A percentile compares a stretch with the other conserved stretches of the same genome.
Conservation (phyloP, 2,329 filamentous ascomycete species). For the Colletotrichum orbiculare region DNA sequence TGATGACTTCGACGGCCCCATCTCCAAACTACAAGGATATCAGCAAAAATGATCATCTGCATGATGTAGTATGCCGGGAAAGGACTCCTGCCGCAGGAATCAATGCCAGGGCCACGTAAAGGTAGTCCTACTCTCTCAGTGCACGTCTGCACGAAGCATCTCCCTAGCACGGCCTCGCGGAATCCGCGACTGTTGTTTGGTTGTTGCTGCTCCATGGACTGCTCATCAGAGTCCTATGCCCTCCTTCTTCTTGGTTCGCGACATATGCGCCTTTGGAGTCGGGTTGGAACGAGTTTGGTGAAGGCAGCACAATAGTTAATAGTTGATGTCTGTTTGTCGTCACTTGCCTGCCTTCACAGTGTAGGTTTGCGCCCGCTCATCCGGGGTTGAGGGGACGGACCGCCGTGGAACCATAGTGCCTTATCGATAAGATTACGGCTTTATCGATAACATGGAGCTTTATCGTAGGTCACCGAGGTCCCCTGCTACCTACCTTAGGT, state of each 20-base stretch:
- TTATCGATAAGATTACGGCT: conserved; percentile 23
- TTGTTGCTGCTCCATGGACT: conserved; percentile 33
- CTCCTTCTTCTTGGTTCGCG: conserved; percentile 30
- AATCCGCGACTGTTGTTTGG: conserved; percentile 33
- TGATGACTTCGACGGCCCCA: conserved; percentile 46
- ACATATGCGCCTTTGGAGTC: conserved; percentile 27
- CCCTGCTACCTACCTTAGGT: too few relatives aligned
- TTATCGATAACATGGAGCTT: background rate
- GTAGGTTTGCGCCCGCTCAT: background rate
- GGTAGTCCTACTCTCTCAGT: conserved; percentile 46
- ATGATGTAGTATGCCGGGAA: background rate
- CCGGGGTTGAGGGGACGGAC: conserved; percentile 22
- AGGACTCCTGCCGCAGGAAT: background rate
- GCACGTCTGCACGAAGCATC: conserved; percentile 51
- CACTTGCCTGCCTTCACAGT: conserved; percentile 3
- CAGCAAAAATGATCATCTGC: background rate
- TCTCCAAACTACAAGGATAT: conserved; percentile 49
- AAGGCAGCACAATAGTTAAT: background rate
- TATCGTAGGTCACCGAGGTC: conserved; percentile 9
- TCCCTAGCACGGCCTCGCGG: conserved; percentile 46
- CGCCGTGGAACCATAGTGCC: conserved; percentile 4
- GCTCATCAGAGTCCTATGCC: conserved; percentile 31
- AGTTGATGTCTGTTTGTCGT: conserved; percentile 16
- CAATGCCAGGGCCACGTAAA: background rate
- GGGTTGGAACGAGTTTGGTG: background rate